Conservation (phyloP, 108 stramenopile species). For the Fistulifera pelliculosa region DNA sequence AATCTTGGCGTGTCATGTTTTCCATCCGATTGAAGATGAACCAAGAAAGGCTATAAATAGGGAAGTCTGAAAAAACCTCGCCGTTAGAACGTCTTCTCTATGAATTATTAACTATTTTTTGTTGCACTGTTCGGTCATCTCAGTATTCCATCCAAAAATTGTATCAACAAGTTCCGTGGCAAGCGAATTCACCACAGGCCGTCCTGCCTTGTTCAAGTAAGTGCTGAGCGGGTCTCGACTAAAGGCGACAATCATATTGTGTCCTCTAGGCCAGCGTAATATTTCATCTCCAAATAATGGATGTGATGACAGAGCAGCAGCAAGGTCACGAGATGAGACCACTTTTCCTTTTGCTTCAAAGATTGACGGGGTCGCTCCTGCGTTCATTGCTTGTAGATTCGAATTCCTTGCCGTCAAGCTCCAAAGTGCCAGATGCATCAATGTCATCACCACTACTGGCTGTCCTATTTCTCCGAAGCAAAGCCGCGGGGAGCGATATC, state of each 20-base stretch:
- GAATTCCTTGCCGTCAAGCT: not conserved
- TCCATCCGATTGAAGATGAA: too few species aligned
- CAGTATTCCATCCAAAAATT: slow-evolving; percentile 26
- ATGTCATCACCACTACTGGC: slow-evolving; percentile 1
- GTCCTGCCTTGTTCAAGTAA: slow-evolving; percentile 58
- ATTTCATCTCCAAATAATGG: slow-evolving; percentile 18
- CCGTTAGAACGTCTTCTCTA: not conserved
- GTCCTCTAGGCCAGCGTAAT: slow-evolving; percentile 57
- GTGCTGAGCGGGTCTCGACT: slow-evolving; percentile 46
- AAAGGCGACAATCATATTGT: slow-evolving; percentile 83
- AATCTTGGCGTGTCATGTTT: too few species aligned
- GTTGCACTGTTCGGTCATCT: not conserved
- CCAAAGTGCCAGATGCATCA: not conserved
- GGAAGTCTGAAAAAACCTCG: too few species aligned
- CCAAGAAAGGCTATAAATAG: too few species aligned
- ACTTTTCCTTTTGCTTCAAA: slow-evolving; percentile 26
- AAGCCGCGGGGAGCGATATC: slow-evolving; percentile 23
- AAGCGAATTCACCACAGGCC: slow-evolving; percentile 70
- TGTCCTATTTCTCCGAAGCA: slow-evolving; percentile 10
- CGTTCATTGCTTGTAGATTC: too few species aligned
- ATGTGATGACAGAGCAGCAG: slow-evolving; percentile 16
- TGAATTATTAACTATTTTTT: not conserved
- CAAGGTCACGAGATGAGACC: slow-evolving; percentile 42
- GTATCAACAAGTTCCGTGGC: slow-evolving; percentile 54
- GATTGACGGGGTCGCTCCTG: not conserved